Base-by-base conservation (phyloP, 2,329 filamentous ascomycete genomes). In the Apiospora hydei region DNA sequence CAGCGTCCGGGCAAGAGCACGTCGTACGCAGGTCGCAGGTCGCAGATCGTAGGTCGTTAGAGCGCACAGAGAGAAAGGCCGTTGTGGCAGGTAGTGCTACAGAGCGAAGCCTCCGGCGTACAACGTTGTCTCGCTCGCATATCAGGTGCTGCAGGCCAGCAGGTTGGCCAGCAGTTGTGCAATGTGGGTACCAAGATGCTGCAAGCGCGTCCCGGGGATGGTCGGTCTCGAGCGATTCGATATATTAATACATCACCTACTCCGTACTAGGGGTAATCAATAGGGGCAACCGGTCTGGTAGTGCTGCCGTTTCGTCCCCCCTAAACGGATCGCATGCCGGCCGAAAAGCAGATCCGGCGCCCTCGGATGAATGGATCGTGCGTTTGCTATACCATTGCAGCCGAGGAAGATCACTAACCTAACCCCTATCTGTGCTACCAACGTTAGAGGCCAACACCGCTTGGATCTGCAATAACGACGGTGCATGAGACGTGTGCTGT, bases 351-450 rank as follows among this genome's bases (percentile, higher is more conserved):
- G 57, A 38, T 41, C 57, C 57, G 57, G 57, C 57, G 18, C 57
- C 38, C 57, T 64, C 57, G 57, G 57, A 64, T 41, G 57, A 64
- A 41, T 21, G 57, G 57, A 64, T 64, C 18, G 57, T 38, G 34
- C 34, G 18, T 38, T 41, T 21, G 18, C 21, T 34, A 61, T 21
- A 34, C 21, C 18, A 61, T 49, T 49, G 46, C 53, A 61, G 53
- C 53, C 53, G 53, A 18, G 34, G 30, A 34, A 21, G 30, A 38
- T 21, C 26, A 21, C 51, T 53, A 53, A 24, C 49, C 51, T 53
- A 53, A 24, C 49, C 49, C 16, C 53, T 38, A 61, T 38, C 41
- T 61, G 53, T 38, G 21, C 13, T 18, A 57, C 51, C 51, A 14
- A 7, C 18, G 30, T n/a, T 18, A 38, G 11, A 41, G 30, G 21